Percentiles rank a stretch among this genome's conserved stretches.
Evolutionary conservation across 805 yeast species (phyloP).

Genomic region (Metschnikowia vanudenii): DNA sequence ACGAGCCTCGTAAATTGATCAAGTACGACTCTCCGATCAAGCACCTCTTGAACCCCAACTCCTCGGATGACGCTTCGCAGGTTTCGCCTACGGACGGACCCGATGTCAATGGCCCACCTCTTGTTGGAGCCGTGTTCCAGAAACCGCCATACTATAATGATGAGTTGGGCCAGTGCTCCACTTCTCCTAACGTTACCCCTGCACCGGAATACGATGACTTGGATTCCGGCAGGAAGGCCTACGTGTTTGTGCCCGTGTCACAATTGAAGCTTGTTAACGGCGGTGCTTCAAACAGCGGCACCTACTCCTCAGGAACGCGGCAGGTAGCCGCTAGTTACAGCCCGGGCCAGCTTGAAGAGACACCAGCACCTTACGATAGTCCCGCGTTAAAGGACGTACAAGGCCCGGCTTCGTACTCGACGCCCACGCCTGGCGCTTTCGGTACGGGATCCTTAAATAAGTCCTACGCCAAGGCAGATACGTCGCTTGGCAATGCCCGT

Average conservation of each 20-base stretch:
- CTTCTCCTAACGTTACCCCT: slow-evolving; percentile 41
- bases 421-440: slow-evolving; percentile 10
- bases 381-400: slow-evolving; percentile 3
- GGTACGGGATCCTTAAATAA: slow-evolving; percentile 2
- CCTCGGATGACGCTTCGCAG: slow-evolving; percentile 67
- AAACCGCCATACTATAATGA: slow-evolving; percentile 74
- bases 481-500: slow-evolving; percentile 1
- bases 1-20: slow-evolving; percentile 63
- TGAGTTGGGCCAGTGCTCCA: slow-evolving; percentile 71
- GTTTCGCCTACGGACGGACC: slow-evolving; percentile 84
- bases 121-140: slow-evolving; percentile 85
- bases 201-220: slow-evolving; percentile 41
- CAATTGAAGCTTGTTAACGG: slow-evolving; percentile 36
- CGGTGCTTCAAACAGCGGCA: slow-evolving; percentile 7
- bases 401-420: slow-evolving; percentile 3
- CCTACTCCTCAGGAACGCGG: slow-evolving; percentile 17
- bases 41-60: slow-evolving; percentile 71
- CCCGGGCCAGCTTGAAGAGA: slow-evolving; percentile 15
- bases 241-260: slow-evolving; percentile 44
- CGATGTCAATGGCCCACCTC: slow-evolving; percentile 83
- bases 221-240: slow-evolving; percentile 37
- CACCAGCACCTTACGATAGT: slow-evolving; percentile 8
- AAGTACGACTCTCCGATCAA: slow-evolving; percentile 84
- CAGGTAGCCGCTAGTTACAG: slow-evolving; percentile 16
- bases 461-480: slow-evolving; percentile 4